Evolutionary conservation across 768 basidiomycete species (phyloP).

Genomic region (Rhodocollybia butyracea): DNA sequence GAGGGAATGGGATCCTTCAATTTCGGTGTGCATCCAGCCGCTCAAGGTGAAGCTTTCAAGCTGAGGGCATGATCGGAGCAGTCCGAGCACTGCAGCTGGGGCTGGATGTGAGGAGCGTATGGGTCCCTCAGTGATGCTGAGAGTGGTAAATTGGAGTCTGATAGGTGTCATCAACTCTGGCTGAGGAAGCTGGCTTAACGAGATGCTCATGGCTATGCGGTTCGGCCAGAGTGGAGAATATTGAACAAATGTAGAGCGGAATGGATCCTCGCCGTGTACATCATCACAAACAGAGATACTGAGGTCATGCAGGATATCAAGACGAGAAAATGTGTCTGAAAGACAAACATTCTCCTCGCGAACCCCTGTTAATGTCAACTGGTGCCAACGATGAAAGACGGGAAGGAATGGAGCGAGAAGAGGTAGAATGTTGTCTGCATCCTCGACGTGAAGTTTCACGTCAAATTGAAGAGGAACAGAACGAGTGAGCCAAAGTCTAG

Average conservation of each 20-base stretch:
- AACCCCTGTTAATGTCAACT: constrained; percentile 42
- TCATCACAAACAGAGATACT: constrained; percentile 5
- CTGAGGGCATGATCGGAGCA: constrained; percentile 58
- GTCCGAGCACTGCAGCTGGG: constrained; percentile 52
- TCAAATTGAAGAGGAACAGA: constrained; percentile 54
- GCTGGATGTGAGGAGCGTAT: constrained; percentile 28
- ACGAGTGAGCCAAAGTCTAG: constrained; percentile 49
- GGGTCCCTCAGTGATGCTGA: constrained; percentile 53
- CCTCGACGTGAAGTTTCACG: constrained; percentile 45
- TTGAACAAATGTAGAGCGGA: constrained; percentile 28
- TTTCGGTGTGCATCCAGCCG: constrained; percentile 49
- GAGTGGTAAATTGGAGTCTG: constrained; percentile 54
- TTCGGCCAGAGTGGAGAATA: constrained; percentile 25
- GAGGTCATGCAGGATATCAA: constrained; percentile 14
- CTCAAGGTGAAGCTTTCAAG: constrained; percentile 57
- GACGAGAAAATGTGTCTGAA: constrained; percentile 21
- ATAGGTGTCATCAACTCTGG: constrained; percentile 37
- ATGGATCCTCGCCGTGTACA: constrained; percentile 32
- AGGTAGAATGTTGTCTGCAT: constrained; percentile 53
- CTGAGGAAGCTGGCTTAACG: constrained; percentile 48
- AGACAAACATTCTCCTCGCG: constrained; percentile 31
- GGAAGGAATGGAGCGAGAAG: constrained; percentile 62
- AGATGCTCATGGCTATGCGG: constrained; percentile 43
- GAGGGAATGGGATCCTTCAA: constrained; percentile 25
- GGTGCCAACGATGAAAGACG: constrained; percentile 55